Evolutionary conservation across 768 basidiomycete species (phyloP).

Genomic region (Leccinum variicolor): DNA sequence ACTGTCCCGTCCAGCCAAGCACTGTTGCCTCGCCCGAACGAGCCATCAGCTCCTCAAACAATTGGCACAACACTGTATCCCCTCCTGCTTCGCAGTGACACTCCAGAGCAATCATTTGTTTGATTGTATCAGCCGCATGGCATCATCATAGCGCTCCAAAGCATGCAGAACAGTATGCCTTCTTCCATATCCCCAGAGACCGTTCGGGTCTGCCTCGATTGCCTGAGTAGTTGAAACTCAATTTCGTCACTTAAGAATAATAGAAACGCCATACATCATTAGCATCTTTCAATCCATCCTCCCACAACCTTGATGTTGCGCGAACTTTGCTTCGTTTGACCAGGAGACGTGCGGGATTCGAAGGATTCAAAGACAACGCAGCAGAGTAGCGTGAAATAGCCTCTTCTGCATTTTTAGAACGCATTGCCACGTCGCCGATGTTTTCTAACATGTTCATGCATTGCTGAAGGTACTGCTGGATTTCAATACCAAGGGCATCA

Average conservation of each 20-base stretch:
- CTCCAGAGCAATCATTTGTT: too few species aligned
- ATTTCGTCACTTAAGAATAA: too few species aligned
- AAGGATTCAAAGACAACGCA: background rate
- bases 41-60: too few species aligned
- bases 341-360: background rate
- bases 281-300: slow-evolving; percentile 5
- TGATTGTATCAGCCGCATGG: background rate
- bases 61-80: too few species aligned
- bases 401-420: background rate
- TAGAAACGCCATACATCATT: too few species aligned
- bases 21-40: too few species aligned
- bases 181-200: background rate
- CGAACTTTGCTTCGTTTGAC: slow-evolving; percentile 5
- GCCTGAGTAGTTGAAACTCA: background rate
- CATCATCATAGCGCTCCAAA: background rate
- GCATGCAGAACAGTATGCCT: background rate
- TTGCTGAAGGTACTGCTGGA: background rate
- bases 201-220: background rate
- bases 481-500: background rate
- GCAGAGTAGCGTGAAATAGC: background rate
- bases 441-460: background rate
- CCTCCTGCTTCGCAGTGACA: too few species aligned
- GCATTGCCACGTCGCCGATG: background rate
- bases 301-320: background rate
- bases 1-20: too few species aligned